A percentile compares a stretch with the other conserved stretches of the same genome.
Evolutionary conservation across 1,284 basidiomycete genomes (phyloP).

Genomic region (Apiotrichum laibachii): DNA sequence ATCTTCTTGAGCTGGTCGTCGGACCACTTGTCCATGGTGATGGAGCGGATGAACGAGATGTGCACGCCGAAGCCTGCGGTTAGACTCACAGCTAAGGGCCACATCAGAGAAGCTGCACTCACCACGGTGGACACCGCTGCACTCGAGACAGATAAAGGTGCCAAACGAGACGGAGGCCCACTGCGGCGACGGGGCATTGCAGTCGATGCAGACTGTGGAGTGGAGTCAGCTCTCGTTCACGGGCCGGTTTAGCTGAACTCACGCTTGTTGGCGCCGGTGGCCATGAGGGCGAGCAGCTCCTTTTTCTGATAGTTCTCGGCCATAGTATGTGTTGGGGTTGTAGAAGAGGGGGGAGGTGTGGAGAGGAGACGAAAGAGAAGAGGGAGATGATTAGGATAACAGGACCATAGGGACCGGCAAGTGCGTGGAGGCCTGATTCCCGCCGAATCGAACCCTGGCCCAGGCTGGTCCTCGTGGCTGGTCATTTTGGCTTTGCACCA

Average conservation of each 20-base stretch:
- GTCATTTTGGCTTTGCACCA: too few species aligned
- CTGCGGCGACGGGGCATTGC: slow-evolving; percentile 79
- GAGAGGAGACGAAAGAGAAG: neutral
- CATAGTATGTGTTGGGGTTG: slow-evolving; percentile 3
- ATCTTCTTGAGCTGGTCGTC: slow-evolving; percentile 84
- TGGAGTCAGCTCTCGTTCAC: neutral
- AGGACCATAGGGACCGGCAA: too few species aligned
- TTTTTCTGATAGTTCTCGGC: slow-evolving; percentile 66
- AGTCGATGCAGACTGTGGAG: slow-evolving; percentile 66
- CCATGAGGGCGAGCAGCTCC: slow-evolving; percentile 65
- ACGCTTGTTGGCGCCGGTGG: slow-evolving; percentile 68
- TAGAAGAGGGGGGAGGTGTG: neutral
- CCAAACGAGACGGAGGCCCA: slow-evolving; percentile 72
- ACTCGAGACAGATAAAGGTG: slow-evolving; percentile 84
- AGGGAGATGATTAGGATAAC: neutral
- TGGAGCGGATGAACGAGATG: slow-evolving; percentile 78
- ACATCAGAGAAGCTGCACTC: slow-evolving; percentile 46
- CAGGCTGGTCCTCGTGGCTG: too few species aligned
- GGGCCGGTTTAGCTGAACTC: slow-evolving; percentile 22
- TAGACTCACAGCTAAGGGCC: neutral
- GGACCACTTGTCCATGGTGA: slow-evolving; percentile 96
- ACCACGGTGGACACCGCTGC: slow-evolving; percentile 82
- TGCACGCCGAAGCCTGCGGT: slow-evolving; percentile 42
- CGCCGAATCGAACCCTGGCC: too few species aligned
- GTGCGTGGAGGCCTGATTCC: too few species aligned